phyloP scores from a whole-genome alignment of 805 yeast species.

The Candida khao-thaluensis region DNA sequence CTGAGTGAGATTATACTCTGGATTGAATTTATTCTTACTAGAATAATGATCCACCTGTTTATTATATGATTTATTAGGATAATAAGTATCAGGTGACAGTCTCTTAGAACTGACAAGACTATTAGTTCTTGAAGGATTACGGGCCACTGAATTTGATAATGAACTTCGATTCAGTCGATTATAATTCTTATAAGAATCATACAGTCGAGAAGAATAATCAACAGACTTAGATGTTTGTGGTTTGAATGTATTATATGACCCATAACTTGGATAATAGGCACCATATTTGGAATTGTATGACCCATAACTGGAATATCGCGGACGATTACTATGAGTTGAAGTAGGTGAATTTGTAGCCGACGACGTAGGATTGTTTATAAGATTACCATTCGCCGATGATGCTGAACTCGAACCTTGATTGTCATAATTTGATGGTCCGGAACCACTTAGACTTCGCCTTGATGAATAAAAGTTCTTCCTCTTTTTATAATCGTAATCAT shows the following conservation, averaged over 20 bases:
- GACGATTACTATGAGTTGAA: conserved; percentile 1
- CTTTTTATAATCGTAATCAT: conserved; percentile 14
- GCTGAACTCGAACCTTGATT: not conserved
- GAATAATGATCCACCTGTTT: conserved; percentile 19
- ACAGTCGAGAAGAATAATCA: conserved; percentile 10
- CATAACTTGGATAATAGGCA: conserved; percentile 25
- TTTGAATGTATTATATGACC: conserved; percentile 19
- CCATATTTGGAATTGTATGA: conserved; percentile 9
- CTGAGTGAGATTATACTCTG: conserved; percentile 6
- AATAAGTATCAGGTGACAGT: conserved; percentile 26
- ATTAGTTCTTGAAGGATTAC: conserved; percentile 10
- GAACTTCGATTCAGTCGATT: conserved; percentile 20
- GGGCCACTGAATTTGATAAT: conserved; percentile 22
- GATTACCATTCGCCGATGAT: not conserved
- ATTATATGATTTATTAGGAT: conserved; percentile 22
- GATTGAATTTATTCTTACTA: conserved; percentile 10
- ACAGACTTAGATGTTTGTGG: conserved; percentile 11
- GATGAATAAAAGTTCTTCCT: conserved; percentile 13
- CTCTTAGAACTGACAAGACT: conserved; percentile 23
- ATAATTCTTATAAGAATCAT: conserved; percentile 7
- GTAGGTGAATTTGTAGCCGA: not conserved
- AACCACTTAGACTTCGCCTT: conserved; percentile 10
- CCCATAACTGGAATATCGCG: conserved; percentile 14
- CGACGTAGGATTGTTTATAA: not conserved
- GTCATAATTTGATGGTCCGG: conserved; percentile 9